Evolutionary conservation across 1,284 basidiomycete species (phyloP), one percentile per base, ranked within the genome.

Genomic region (Naganishia liquefaciens): DNA sequence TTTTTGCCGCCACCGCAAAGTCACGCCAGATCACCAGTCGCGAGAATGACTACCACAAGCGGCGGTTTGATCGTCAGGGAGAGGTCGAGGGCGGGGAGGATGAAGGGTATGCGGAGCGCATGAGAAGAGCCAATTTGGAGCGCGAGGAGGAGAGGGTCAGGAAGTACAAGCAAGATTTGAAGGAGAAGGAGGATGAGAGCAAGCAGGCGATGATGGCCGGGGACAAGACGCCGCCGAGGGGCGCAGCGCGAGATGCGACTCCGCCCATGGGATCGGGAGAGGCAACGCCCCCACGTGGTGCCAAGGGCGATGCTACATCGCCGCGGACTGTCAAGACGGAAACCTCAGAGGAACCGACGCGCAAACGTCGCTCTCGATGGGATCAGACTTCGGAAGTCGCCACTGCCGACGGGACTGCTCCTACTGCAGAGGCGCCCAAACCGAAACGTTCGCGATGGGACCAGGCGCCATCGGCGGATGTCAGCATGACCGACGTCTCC

Each of bases 31-130:
- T 99, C 75, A 91, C 94, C 21, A 83, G 90, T 51, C 86, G 96
- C 50, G 93, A 98, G 82, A 90, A 88, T 66, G 95, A 98, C 79
- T 99, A 99, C 76, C 96, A 99, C 75, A 87, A 90, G 72, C 86
- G 93, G 65, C 86, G 94, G 43, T 99, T 98, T 81, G 85, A 85
- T 72, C 87, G 93, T 54, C 84, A 87, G 68, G 75, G 78, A 44
- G 76, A 72, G 5, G 60, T 71, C 28, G 74, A 72, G 13, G 85
- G 84, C 21, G 85, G 85, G 7, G 90, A 93, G 74, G 91, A 91
- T 63, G 80, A 81, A 62, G 90, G 90, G 6, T 99, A 99, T 79
- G 93, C 91, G 76, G 94, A 98, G 74, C 91, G 93, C 23, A 99
- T 99, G 96, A 84, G 93, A 70, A 78, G 94, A 72, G 85, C 90